A percentile compares a stretch with the other conserved stretches of the same genome.
These are phyloP conservation scores for Royoungia palumana DNA, from an alignment of 768 basidiomycete species.

Conservation along the genomic window DNA sequence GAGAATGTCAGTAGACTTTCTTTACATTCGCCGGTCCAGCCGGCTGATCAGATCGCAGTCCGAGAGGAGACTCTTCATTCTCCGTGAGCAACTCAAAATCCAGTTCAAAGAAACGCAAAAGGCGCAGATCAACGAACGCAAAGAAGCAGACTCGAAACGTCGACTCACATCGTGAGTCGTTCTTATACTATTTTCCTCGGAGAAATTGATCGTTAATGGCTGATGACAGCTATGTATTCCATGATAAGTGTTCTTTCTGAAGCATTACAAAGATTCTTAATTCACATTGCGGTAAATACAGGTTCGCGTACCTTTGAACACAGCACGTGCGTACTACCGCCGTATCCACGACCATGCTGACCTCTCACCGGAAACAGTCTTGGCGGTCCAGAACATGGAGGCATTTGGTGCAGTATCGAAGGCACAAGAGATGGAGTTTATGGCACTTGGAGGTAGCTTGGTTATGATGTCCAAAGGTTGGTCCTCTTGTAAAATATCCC, in stretches of 20 bases:
- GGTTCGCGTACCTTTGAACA: slow-evolving; percentile 80
- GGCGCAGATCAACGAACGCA: slow-evolving; percentile 74
- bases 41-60: slow-evolving; percentile 21
- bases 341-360: neutral
- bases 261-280: slow-evolving; percentile 3
- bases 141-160: slow-evolving; percentile 76
- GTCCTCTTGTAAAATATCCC: slow-evolving; percentile 10
- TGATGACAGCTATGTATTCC: slow-evolving; percentile 61
- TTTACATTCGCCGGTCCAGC: neutral
- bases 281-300: slow-evolving; percentile 36
- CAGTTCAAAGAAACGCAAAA: slow-evolving; percentile 67
- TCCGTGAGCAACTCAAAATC: slow-evolving; percentile 73
- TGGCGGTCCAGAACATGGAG: slow-evolving; percentile 92
- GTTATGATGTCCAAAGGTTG: slow-evolving; percentile 86
- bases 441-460: slow-evolving; percentile 75
- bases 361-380: slow-evolving; percentile 34
- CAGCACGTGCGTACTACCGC: slow-evolving; percentile 47
- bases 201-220: slow-evolving; percentile 5
- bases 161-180: slow-evolving; percentile 70
- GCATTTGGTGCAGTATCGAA: slow-evolving; percentile 69
- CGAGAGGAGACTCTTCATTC: slow-evolving; percentile 63
- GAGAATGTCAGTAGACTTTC: slow-evolving; percentile 45
- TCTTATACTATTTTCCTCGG: slow-evolving; percentile 11
- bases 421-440: slow-evolving; percentile 84
- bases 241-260: slow-evolving; percentile 52